Conservation (phyloP, 345 rosid species). For the Citrus australasica region DNA sequence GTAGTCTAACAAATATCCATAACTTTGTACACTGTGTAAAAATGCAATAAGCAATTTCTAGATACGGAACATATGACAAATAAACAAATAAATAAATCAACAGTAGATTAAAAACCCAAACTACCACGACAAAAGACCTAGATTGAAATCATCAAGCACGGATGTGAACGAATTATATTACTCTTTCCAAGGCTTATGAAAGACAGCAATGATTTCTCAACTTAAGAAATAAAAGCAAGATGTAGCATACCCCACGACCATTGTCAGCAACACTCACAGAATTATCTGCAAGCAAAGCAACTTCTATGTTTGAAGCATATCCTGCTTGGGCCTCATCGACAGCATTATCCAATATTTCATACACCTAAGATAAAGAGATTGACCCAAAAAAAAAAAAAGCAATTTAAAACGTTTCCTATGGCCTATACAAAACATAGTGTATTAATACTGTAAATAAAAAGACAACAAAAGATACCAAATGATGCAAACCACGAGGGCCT, state of each 20-base stretch:
- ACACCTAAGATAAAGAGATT: slow-evolving; percentile 53
- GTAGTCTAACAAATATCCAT: background rate
- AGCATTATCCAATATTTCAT: slow-evolving; percentile 96
- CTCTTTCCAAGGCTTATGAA: background rate
- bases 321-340: slow-evolving; percentile 99
- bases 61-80: background rate
- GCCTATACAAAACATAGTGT: background rate
- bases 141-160: background rate
- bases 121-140: background rate
- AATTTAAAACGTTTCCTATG: background rate
- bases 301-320: slow-evolving; percentile 70
- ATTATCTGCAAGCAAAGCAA: slow-evolving; percentile 64
- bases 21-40: background rate
- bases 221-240: slow-evolving; percentile 4
- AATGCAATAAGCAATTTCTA: background rate
- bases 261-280: slow-evolving; percentile 86
- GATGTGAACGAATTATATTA: background rate
- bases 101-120: background rate
- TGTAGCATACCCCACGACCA: slow-evolving; percentile 92
- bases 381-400: background rate
- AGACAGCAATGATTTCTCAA: background rate
- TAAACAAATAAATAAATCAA: no score
- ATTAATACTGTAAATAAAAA: slow-evolving; percentile 1
- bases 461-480: slow-evolving; percentile 54
- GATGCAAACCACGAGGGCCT: slow-evolving; percentile 98